Percentiles rank a stretch among this genome's conserved stretches.
Conservation (phyloP, 768 basidiomycete genomes). For the Naganishia antarctica region DNA sequence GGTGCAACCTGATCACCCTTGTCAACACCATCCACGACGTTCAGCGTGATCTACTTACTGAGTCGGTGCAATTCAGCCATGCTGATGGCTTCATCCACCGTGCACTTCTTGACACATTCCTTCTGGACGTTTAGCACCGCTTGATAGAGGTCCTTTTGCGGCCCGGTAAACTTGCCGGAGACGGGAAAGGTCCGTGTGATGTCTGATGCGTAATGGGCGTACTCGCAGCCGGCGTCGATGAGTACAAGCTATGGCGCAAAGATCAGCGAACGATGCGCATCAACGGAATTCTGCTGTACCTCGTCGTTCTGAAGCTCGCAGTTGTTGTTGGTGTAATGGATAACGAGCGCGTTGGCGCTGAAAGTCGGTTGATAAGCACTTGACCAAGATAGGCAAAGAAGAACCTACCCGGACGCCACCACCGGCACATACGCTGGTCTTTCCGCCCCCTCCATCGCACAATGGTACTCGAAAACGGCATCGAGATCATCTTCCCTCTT, state of each 20-base stretch:
- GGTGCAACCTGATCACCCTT: constrained; percentile 53
- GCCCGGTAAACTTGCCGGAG: constrained; percentile 68
- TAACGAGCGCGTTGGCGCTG: constrained; percentile 79
- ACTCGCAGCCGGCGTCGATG: constrained; percentile 89
- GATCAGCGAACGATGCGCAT: neutral
- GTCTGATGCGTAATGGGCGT: constrained; percentile 86
- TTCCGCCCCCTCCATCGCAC: constrained; percentile 70
- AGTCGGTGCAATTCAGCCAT: constrained; percentile 72
- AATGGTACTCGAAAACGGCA: constrained; percentile 86
- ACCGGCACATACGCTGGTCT: constrained; percentile 96
- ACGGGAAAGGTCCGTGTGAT: constrained; percentile 81
- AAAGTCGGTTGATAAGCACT: neutral
- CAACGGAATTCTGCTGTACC: constrained; percentile 46
- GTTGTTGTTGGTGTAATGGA: constrained; percentile 92
- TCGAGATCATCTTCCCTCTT: constrained; percentile 54
- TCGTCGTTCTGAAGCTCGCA: constrained; percentile 67
- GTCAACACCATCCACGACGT: no score
- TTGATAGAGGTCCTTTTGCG: constrained; percentile 78
- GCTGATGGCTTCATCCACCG: constrained; percentile 55
- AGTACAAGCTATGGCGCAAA: constrained; percentile 53
- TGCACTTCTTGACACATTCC: constrained; percentile 47
- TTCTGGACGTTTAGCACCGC: constrained; percentile 52
- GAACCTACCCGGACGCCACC: constrained; percentile 76
- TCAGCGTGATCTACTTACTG: no score
- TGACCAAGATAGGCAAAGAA: no score